phyloP scores from a whole-genome alignment of 768 basidiomycete species.

The Suillus bovinus region DNA sequence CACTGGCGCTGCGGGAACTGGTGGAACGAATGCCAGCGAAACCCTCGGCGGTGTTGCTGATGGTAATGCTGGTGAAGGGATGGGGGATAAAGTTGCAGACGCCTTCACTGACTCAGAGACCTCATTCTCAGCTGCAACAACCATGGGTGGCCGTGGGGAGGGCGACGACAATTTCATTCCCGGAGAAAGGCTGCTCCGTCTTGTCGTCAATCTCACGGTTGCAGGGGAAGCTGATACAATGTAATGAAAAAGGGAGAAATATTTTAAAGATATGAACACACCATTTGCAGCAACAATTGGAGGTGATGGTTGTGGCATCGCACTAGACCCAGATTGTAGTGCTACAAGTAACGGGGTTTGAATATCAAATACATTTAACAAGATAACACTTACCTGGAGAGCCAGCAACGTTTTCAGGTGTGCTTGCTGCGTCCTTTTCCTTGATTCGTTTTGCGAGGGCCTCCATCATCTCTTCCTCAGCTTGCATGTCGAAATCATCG shows the following conservation, averaged over 20 bases:
- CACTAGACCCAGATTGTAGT: background rate
- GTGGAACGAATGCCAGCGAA: conserved; percentile 9
- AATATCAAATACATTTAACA: background rate
- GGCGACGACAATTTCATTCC: conserved; percentile 3
- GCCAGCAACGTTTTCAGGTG: background rate
- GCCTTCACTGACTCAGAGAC: background rate
- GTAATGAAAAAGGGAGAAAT: background rate
- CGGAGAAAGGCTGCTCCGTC: conserved; percentile 3
- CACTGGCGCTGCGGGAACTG: conserved; percentile 21
- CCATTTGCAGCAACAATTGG: background rate
- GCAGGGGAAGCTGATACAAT: background rate
- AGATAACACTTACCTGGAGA: background rate
- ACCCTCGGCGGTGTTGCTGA: conserved; percentile 2
- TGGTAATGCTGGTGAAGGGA: background rate
- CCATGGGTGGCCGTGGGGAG: background rate
- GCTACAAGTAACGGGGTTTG: background rate
- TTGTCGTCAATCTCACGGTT: background rate
- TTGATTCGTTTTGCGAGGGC: conserved; percentile 14
- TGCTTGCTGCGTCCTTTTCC: conserved; percentile 11
- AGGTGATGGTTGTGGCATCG: background rate
- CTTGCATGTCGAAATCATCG: conserved; percentile 27
- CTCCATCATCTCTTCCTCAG: conserved; percentile 25
- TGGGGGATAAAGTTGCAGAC: background rate
- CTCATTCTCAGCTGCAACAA: background rate
- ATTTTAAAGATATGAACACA: background rate